Evolutionary conservation across 2,329 filamentous ascomycete genomes (phyloP).

Genomic region (Claviceps pazoutovae): DNA sequence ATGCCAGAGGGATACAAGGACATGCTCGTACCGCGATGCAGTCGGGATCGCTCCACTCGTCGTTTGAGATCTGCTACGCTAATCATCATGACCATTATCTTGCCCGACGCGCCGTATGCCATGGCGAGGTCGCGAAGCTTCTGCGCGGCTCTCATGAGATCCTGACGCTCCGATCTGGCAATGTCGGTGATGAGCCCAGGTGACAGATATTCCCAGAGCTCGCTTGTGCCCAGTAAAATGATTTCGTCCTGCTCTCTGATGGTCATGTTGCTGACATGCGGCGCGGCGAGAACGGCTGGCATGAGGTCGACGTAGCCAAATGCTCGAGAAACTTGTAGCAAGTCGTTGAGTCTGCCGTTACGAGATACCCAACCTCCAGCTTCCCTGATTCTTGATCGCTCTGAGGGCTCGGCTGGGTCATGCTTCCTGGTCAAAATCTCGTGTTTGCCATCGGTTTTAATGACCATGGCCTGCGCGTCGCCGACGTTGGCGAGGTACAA

Average conservation of each 20-base stretch:
- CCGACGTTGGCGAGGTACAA: constrained; percentile 92
- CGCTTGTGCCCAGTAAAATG: constrained; percentile 77
- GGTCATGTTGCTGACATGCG: constrained; percentile 63
- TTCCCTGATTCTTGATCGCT: constrained; percentile 80
- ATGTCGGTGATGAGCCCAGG: constrained; percentile 87
- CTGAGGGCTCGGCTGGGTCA: constrained; percentile 73
- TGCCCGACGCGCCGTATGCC: constrained; percentile 82
- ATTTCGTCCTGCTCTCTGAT: constrained; percentile 86
- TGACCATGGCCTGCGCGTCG: constrained; percentile 88
- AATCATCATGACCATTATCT: constrained; percentile 99
- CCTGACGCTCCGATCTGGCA: constrained; percentile 68
- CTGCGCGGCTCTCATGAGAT: constrained; percentile 89
- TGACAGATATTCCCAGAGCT: constrained; percentile 89
- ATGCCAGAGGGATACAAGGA: constrained; percentile 67
- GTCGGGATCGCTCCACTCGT: constrained; percentile 57
- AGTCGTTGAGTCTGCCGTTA: constrained; percentile 84
- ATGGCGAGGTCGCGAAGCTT: constrained; percentile 91
- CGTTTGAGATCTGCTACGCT: constrained; percentile 84
- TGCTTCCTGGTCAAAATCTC: constrained; percentile 81
- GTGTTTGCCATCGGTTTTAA: constrained; percentile 74
- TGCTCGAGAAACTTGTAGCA: constrained; percentile 79
- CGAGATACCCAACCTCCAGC: constrained; percentile 92
- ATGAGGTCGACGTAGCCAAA: constrained; percentile 92
- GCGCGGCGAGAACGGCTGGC: constrained; percentile 83
- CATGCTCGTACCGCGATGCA: constrained; percentile 68